A percentile compares a stretch with the other conserved stretches of the same genome.
Evolutionary conservation across 257 asterid genomes (phyloP).

Genomic region (Galeopsis tetrahit): DNA sequence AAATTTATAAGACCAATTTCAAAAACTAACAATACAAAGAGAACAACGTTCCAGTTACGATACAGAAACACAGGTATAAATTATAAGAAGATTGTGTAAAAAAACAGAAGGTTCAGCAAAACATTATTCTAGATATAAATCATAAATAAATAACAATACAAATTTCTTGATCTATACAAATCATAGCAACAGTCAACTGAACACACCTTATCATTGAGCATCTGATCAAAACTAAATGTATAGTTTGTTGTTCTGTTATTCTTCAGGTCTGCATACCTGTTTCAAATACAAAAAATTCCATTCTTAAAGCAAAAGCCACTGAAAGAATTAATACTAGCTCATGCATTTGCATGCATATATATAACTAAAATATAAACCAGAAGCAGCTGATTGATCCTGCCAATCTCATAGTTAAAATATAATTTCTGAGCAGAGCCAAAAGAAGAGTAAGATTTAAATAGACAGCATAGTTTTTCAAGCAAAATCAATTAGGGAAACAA

Average conservation of each 20-base stretch:
- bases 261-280: conserved; percentile 96
- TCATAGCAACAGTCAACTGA: conserved; percentile 8
- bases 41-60: background rate
- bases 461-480: background rate
- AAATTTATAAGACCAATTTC: conserved; percentile 18
- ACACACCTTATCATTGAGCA: conserved; percentile 92
- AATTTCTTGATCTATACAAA: background rate
- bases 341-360: conserved; percentile 23
- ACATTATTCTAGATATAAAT: background rate
- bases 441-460: background rate
- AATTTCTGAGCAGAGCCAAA: conserved; percentile 4
- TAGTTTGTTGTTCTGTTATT: conserved; percentile 86
- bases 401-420: background rate
- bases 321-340: background rate
- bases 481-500: conserved; percentile 21
- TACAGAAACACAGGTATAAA: background rate
- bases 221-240: conserved; percentile 88
- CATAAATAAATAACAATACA: background rate
- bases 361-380: background rate
- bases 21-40: background rate
- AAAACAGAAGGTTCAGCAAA: conserved; percentile 12
- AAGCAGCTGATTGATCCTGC: conserved; percentile 15
- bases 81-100: background rate
- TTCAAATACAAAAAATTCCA: conserved; percentile 26
- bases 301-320: conserved; percentile 16